Evolutionary conservation across 2,329 filamentous ascomycete species (phyloP).

Genomic region (Monosporascus cannonballus): DNA sequence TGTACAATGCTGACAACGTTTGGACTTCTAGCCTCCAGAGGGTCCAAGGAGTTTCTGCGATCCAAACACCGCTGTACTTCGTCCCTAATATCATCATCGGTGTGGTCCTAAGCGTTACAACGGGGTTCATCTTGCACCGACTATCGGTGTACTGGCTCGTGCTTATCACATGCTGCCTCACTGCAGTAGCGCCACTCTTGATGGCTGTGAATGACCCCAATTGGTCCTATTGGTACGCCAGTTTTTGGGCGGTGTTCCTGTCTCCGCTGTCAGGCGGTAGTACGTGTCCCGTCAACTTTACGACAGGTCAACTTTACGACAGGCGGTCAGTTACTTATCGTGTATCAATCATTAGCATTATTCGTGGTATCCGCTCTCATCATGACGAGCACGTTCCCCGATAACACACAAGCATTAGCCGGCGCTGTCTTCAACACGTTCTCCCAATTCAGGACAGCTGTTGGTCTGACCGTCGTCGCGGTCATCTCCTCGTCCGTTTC

Average conservation of each 20-base stretch:
- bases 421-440: not conserved
- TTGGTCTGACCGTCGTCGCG: not conserved
- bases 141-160: not conserved
- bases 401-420: not conserved
- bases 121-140: too few species aligned
- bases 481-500: not conserved
- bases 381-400: not conserved
- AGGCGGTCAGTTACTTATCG: not conserved
- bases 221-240: too few species aligned
- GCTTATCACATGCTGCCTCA: not conserved
- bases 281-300: not conserved
- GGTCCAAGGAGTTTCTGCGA: too few species aligned
- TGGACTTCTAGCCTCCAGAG: too few species aligned
- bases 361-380: not conserved
- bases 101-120: too few species aligned
- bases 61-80: too few species aligned
- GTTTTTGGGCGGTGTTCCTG: too few species aligned
- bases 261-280: too few species aligned
- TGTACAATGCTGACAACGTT: too few species aligned
- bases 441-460: not conserved
- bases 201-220: not conserved
- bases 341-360: constrained; percentile 17
- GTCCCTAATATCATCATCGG: too few species aligned
- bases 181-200: constrained; percentile 2
- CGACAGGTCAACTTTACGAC: not conserved